Conservation (phyloP, 371 early-diverging fungal genomes). For the Parasitella parasitica region DNA sequence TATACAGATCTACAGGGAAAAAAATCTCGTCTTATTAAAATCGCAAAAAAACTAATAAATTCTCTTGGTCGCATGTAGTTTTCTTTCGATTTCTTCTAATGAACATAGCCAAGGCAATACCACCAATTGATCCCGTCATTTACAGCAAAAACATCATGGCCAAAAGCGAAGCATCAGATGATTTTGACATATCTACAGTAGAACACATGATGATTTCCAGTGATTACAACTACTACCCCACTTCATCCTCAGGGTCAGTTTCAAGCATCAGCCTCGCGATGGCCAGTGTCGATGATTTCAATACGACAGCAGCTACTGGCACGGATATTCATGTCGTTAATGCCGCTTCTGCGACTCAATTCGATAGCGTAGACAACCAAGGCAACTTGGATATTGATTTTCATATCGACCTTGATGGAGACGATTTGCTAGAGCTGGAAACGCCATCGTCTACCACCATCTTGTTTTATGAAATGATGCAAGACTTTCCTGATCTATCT, state of each 20-base stretch:
- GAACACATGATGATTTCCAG: background rate
- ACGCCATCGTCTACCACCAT: background rate
- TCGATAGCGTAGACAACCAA: background rate
- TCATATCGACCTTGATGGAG: background rate
- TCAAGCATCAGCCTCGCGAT: background rate
- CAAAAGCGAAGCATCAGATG: background rate
- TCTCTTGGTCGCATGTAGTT: too few relatives aligned
- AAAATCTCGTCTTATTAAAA: background rate
- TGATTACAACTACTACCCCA: background rate
- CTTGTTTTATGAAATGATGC: constrained; percentile 12
- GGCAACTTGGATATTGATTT: background rate
- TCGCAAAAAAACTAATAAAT: background rate
- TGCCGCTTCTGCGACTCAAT: background rate
- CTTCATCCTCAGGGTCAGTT: background rate
- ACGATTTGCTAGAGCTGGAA: background rate
- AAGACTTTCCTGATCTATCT: constrained; percentile 29
- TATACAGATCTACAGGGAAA: background rate
- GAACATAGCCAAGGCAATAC: too few relatives aligned
- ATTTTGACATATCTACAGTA: background rate
- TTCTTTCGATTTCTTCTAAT: too few relatives aligned
- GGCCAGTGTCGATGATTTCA: background rate
- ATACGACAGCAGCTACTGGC: background rate
- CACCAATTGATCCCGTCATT: background rate
- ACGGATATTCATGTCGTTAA: background rate
- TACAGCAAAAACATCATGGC: background rate